These are phyloP conservation scores for Blastobotrys arbuscula DNA, from an alignment of 1,139 yeast genomes.

Conservation along the genomic window DNA sequence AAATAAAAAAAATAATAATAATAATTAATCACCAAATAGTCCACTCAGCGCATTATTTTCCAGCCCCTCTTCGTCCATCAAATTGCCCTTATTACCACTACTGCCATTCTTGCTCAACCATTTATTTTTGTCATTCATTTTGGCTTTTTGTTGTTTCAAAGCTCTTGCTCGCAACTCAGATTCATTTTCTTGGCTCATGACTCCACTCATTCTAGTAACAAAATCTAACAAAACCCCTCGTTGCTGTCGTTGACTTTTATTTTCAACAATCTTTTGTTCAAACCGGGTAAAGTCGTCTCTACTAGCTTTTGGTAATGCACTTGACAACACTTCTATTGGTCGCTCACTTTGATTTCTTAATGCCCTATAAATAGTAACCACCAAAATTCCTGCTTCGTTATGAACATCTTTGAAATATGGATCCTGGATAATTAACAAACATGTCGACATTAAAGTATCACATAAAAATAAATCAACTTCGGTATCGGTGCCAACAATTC, in stretches of 20 bases:
- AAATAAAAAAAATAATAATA: not conserved
- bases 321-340: constrained; percentile 37
- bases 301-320: constrained; percentile 38
- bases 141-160: constrained; percentile 36
- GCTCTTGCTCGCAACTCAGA: constrained; percentile 39
- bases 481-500: constrained; percentile 60
- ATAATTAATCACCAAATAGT: constrained; percentile 18
- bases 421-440: constrained; percentile 61
- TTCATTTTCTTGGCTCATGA: constrained; percentile 22
- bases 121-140: constrained; percentile 23
- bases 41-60: constrained; percentile 18
- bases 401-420: constrained; percentile 82
- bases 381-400: constrained; percentile 82
- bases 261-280: constrained; percentile 54
- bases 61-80: constrained; percentile 47
- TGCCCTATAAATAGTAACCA: constrained; percentile 73
- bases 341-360: constrained; percentile 52
- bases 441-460: constrained; percentile 43
- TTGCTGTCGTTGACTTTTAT: constrained; percentile 66
- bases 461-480: constrained; percentile 76
- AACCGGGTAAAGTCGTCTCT: constrained; percentile 35
- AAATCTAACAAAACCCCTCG: constrained; percentile 68
- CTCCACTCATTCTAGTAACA: constrained; percentile 38
- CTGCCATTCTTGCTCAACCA: constrained; percentile 43
- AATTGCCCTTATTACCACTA: constrained; percentile 39